Conservation (phyloP, 768 basidiomycete genomes). For the Coprinopsis marcescibilis region DNA sequence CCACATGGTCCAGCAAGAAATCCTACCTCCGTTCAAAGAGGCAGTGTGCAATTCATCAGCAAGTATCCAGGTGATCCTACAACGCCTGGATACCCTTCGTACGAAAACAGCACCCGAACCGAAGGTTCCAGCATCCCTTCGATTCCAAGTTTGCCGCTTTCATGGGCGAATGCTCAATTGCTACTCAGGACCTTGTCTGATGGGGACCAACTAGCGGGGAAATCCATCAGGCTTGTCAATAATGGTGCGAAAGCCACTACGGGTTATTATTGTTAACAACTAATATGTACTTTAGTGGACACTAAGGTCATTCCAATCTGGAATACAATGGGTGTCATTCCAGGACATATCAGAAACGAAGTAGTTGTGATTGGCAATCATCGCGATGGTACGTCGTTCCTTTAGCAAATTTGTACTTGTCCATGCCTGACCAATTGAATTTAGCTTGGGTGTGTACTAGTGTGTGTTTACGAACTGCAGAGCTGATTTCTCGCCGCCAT, state of each 20-base stretch:
- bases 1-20: constrained; percentile 86
- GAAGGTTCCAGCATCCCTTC: constrained; percentile 59
- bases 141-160: constrained; percentile 88
- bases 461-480: too few species aligned
- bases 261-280: neutral
- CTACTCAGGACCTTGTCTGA: constrained; percentile 34
- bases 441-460: too few species aligned
- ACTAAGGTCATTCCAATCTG: constrained; percentile 81
- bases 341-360: constrained; percentile 77
- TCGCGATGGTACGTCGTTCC: constrained; percentile 58
- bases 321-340: constrained; percentile 82
- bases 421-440: too few species aligned
- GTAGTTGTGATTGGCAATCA: constrained; percentile 82
- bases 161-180: constrained; percentile 73
- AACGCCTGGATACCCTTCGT: constrained; percentile 84
- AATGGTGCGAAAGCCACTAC: constrained; percentile 32
- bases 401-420: neutral
- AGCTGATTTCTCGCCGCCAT: too few species aligned
- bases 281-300: constrained; percentile 43
- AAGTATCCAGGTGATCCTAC: constrained; percentile 73
- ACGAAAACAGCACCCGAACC: constrained; percentile 67
- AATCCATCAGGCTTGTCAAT: constrained; percentile 37
- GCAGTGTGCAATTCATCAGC: constrained; percentile 69
- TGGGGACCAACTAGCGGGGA: constrained; percentile 10
- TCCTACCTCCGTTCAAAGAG: constrained; percentile 77